Evolutionary conservation across 192 early-diverging fungal genomes (phyloP), one percentile per base, ranked within the genome.

Genomic region (Linnemannia schmuckeri): DNA sequence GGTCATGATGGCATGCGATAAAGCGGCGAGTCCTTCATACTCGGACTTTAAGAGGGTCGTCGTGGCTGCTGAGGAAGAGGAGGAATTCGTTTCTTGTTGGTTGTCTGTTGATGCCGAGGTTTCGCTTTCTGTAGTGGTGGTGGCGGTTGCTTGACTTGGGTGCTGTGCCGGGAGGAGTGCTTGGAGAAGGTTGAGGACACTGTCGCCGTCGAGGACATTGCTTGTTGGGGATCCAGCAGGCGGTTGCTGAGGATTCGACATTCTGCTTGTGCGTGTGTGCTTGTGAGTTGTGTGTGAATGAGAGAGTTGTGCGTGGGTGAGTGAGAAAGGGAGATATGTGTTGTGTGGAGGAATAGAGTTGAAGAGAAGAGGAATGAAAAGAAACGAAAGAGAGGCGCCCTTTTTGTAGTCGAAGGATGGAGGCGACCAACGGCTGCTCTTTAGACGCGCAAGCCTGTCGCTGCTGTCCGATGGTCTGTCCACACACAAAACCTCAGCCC

Each of bases 1-100:
- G 15, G 90, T 57, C 93, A 95, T 93, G 47, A 91, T 91, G 35
- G 93, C 91, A 66, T 95, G 94, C 44, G 88, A 82, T 20, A 91
- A 72, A 13, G 89, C 90, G 6, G 92, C 88, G 3, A 94, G 77
- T 15, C 78, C 91, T 54, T 94, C 93, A 37, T 91, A 88, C 22
- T 84, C 72, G 8, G 78, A 88, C n/a, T 76, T 82, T 66, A 88
- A 85, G 27, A 77, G 47, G 6, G 74, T 82, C 35, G 71, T 75
- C 12, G 77, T 68, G 20, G 30, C 38, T 10, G 30, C 20, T 37
- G 63, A 6, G 10, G 80, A 33, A 18, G 72, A 22, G 47, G 27
- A 70, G 18, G 47, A 37, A 37, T 1, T 46, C 0, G 52, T 66
- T 37, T 74, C 57, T 46, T 37, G 61, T 35, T 69, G 20, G 38